These are phyloP conservation scores for Gracilariopsis chorda DNA, from an alignment of 23 red algal species.

Conservation along the genomic window DNA sequence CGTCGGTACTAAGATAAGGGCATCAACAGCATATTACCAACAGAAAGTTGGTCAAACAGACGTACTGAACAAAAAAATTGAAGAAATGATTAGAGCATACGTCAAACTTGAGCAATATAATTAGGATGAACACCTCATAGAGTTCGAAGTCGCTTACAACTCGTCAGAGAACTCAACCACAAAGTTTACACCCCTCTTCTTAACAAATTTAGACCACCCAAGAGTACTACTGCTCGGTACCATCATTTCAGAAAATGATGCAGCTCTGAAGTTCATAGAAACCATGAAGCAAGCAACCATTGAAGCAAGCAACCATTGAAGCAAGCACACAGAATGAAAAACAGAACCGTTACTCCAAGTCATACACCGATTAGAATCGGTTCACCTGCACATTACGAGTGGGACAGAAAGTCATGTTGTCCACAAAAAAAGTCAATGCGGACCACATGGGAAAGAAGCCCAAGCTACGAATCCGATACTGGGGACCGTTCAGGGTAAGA, in stretches of 20 bases:
- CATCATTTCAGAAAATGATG: neutral
- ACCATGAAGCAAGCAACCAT: too few species aligned
- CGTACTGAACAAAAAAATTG: conserved; percentile 34
- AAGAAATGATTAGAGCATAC: neutral
- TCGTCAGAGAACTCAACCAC: neutral
- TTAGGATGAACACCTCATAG: conserved; percentile 20
- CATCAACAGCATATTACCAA: neutral
- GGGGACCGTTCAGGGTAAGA: too few species aligned
- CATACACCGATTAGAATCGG: too few species aligned
- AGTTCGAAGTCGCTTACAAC: conserved; percentile 21
- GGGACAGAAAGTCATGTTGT: too few species aligned
- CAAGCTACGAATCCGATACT: too few species aligned
- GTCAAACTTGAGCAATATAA: neutral
- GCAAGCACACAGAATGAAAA: too few species aligned
- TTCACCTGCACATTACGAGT: too few species aligned
- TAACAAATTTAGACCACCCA: neutral
- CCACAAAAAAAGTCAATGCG: too few species aligned
- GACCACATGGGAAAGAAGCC: too few species aligned
- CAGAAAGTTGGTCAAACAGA: conserved; percentile 10
- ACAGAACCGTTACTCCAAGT: too few species aligned
- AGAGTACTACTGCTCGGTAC: neutral
- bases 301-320: too few species aligned
- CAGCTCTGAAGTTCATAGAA: too few species aligned
- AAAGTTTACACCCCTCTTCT: neutral
- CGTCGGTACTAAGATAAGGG: neutral